Evolutionary conservation across 75 land plant genomes (phyloP), one percentile per base, ranked within the genome.

Genomic region (Isoetes taiwanensis): DNA sequence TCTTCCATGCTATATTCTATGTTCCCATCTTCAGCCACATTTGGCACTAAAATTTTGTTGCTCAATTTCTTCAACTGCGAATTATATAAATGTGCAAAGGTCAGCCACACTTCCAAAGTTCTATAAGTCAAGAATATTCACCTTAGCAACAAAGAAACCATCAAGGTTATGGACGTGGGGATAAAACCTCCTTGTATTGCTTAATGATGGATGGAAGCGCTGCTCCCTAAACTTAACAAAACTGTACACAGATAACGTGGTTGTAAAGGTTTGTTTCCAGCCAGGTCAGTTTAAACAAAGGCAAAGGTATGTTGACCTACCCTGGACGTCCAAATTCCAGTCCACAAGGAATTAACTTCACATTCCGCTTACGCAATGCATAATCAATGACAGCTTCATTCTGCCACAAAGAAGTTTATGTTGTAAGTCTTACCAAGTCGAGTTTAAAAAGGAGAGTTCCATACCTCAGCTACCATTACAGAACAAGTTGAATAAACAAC

Each of bases 61-160:
- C 93, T 84, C 78, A 78, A 61, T 59, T 86, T 86, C 61, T 86
- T 86, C 64, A 86, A 65, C 93, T 86, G 81, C 10, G 65, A n/a
- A n/a, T n/a, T n/a, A n/a, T n/a, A n/a, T n/a, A n/a, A n/a, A n/a
- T n/a, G n/a, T n/a, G n/a, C n/a, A n/a, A n/a, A n/a, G n/a, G n/a
- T n/a, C n/a, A n/a, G n/a, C n/a, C n/a, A n/a, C n/a, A 43, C 17
- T 2, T n/a, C 42, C 38, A 43, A 0, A 34, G 5, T 10, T 14
- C 19, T 28, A 20, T 1, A 28, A 37, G 8, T n/a, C 2, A 17
- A 2, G 30, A 38, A 29, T 14, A 65, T 11, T 6, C 64, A 90
- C 97, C 97, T 90, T 90, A 2, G 97, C 94, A 12, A 90, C 97
- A 71, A 90, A 90, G 71, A 86, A 86, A 16, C 97, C 97, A 77